These are phyloP conservation scores for Puccinia brachypodii DNA, from an alignment of 1,284 basidiomycete genomes.

Conservation along the genomic window DNA sequence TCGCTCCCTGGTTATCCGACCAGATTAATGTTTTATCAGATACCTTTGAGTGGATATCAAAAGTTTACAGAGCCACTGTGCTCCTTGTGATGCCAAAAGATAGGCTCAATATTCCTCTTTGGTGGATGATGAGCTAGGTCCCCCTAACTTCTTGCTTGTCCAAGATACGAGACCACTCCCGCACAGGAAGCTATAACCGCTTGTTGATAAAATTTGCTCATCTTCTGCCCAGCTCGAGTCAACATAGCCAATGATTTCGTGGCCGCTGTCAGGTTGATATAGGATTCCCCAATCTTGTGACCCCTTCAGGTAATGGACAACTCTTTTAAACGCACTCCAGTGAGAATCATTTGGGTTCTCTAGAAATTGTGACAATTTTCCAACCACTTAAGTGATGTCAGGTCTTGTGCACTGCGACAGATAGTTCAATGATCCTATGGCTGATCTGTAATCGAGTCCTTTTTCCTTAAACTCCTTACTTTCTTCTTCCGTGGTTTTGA, in stretches of 20 bases:
- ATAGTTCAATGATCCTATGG: slow-evolving; percentile 16
- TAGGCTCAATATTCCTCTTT: slow-evolving; percentile 14
- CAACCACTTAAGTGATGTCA: slow-evolving; percentile 1
- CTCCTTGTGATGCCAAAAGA: slow-evolving; percentile 15
- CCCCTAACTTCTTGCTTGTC: slow-evolving; percentile 15
- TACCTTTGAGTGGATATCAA: not conserved
- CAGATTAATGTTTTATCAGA: not conserved
- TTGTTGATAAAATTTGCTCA: not conserved
- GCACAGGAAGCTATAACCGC: slow-evolving; percentile 1
- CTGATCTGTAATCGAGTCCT: slow-evolving; percentile 15
- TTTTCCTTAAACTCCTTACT: slow-evolving; percentile 1
- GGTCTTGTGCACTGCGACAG: slow-evolving; percentile 23
- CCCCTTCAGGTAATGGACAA: not conserved
- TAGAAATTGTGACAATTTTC: slow-evolving; percentile 7
- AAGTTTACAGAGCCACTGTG: not conserved
- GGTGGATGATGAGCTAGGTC: slow-evolving; percentile 10
- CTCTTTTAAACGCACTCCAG: slow-evolving; percentile 5
- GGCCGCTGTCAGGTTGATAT: not conserved
- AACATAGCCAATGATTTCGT: slow-evolving; percentile 4
- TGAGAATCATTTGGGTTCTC: slow-evolving; percentile 9
- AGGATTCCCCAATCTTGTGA: slow-evolving; percentile 21
- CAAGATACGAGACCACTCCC: not conserved
- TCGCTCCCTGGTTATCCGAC: slow-evolving; percentile 28
- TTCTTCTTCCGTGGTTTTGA: slow-evolving; percentile 13
- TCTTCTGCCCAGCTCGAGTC: slow-evolving; percentile 22